Evolutionary conservation across 1,139 yeast genomes (phyloP).

Genomic region (Groenewaldozyma sp.): DNA sequence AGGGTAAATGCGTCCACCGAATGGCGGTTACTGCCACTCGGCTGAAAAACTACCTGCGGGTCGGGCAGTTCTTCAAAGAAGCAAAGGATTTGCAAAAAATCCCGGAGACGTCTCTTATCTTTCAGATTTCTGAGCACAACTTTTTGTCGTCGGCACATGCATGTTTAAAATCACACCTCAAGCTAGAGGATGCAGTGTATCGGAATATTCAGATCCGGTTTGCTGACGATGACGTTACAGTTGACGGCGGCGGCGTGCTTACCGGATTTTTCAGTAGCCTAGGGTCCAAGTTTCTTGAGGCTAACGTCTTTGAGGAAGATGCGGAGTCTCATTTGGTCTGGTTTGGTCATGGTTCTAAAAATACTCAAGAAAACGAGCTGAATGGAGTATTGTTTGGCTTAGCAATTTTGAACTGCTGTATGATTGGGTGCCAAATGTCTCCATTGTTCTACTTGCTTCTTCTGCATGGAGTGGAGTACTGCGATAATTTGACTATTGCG

Average conservation of each 20-base stretch:
- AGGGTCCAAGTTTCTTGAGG: slow-evolving; percentile 15
- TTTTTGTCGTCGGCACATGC: too few relatives aligned
- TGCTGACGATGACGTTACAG: slow-evolving; percentile 18
- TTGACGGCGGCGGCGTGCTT: slow-evolving; percentile 27
- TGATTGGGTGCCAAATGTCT: slow-evolving; percentile 20
- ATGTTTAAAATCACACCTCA: too few relatives aligned
- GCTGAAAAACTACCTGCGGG: too few relatives aligned
- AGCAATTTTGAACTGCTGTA: slow-evolving; percentile 25
- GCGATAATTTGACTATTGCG: not conserved
- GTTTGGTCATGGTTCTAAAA: slow-evolving; percentile 17
- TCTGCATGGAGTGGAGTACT: not conserved
- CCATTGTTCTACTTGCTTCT: slow-evolving; percentile 17
- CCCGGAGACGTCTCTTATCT: too few relatives aligned
- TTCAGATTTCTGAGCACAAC: too few relatives aligned
- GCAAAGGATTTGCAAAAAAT: too few relatives aligned
- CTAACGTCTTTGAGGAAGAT: slow-evolving; percentile 13
- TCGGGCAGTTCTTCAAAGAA: too few relatives aligned
- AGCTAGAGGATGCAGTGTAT: too few relatives aligned
- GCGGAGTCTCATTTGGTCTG: slow-evolving; percentile 16
- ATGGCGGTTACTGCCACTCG: too few relatives aligned
- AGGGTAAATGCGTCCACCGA: too few relatives aligned
- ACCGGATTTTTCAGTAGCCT: slow-evolving; percentile 22
- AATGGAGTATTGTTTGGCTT: slow-evolving; percentile 20
- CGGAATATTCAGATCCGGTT: slow-evolving; percentile 19
- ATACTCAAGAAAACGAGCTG: not conserved